Base-by-base conservation (phyloP, 2,329 filamentous ascomycete species). In the Aspergillus novofumigatus region DNA sequence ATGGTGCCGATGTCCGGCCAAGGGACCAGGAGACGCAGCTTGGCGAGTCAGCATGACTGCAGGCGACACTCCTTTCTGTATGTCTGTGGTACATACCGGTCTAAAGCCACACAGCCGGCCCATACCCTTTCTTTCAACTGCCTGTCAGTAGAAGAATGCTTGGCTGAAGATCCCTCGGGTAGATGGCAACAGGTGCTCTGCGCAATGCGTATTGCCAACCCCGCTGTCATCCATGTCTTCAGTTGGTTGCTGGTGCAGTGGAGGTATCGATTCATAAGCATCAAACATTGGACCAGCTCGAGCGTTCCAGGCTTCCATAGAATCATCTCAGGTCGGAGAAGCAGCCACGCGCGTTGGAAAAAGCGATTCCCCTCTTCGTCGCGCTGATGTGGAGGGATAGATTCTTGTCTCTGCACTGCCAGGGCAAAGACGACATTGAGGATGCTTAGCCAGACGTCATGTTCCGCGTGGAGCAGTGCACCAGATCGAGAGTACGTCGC, bases 1-100 rank as follows among this genome's bases (percentile, higher is more conserved):
- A 54, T 8, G 58, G 55, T 11, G 54, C 52, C 21, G 60, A 60
- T 51, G 59, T 58, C 51, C 55, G 59, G 26, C 61, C 57, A 10
- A 63, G 59, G 26, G 62, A 63, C 62, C 62, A 64, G 14, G 62
- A 64, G 38, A 63, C 59, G 10, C 62, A 64, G 48, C 62, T 64
- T 3, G 10, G 3, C 1, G 38, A n/a, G 42, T 29, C 10, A 29
- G 10, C 4, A 29, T 29, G 10, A 11, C 4, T 4, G 25, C 25
- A 26, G 25, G 25, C 28, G 9, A 29, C 10, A 11, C 10, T 2
- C 10, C 3, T 10, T 10, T 29, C 2, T 29, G 1, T 11, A 11
- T 29, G 3, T 29, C 10, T 29, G 28, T 11, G 9, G 28, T 1
- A 29, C 9, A 20, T 49, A 64, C 62, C 62, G 55, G 38, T 64